Evolutionary conservation across 352 stramenopile species (phyloP).

Genomic region (Phytophthora multivora): DNA sequence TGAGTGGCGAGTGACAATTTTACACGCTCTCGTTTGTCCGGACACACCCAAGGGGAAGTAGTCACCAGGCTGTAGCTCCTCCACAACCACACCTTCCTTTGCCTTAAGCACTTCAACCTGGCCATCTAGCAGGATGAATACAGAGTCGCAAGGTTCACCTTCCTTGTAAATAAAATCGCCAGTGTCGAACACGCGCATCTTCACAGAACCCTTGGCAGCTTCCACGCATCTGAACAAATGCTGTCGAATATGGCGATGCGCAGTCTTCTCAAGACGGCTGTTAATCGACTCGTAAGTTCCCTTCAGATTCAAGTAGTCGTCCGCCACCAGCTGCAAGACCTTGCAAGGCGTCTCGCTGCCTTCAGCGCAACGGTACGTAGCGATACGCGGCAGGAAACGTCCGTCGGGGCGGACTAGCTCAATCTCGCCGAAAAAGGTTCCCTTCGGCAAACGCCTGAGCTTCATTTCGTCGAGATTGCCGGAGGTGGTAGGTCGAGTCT

Average conservation of each 20-base stretch:
- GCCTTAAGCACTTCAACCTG: conserved; percentile 75
- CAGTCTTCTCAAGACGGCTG: conserved; percentile 62
- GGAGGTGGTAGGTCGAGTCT: conserved; percentile 16
- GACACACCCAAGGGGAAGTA: conserved; percentile 86
- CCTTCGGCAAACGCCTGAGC: conserved; percentile 64
- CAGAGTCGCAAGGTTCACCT: conserved; percentile 75
- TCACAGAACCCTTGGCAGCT: conserved; percentile 68
- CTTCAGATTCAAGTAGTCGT: conserved; percentile 82
- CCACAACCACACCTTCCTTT: conserved; percentile 69
- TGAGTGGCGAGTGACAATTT: conserved; percentile 73
- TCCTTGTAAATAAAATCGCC: conserved; percentile 84
- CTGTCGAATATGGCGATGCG: conserved; percentile 64
- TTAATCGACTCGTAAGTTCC: conserved; percentile 78
- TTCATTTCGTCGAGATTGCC: conserved; percentile 52
- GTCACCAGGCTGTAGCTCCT: conserved; percentile 70
- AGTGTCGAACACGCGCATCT: conserved; percentile 56
- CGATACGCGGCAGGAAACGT: conserved; percentile 67
- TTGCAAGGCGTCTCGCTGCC: conserved; percentile 54
- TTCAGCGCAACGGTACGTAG: conserved; percentile 69
- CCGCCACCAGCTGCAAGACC: conserved; percentile 77
- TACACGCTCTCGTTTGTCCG: conserved; percentile 62
- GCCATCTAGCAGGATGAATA: conserved; percentile 80
- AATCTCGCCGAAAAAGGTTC: conserved; percentile 82
- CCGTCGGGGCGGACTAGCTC: conserved; percentile 78
- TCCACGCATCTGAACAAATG: conserved; percentile 83